phyloP scores from a whole-genome alignment of 2,329 filamentous ascomycete genomes.

The Xylaria sp. region DNA sequence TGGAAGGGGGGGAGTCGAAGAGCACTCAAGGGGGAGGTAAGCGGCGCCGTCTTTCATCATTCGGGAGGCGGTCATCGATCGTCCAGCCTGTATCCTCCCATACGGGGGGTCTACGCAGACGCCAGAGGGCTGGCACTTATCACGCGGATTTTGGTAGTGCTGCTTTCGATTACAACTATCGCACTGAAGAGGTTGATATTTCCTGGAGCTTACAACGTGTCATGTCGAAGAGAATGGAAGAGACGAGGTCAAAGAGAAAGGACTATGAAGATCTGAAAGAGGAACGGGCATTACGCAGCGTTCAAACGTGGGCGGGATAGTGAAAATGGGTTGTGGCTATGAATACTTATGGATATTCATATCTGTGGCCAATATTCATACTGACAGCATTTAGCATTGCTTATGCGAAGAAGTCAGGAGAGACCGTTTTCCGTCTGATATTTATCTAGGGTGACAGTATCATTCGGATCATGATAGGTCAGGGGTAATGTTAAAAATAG shows the following conservation, averaged over 20 bases:
- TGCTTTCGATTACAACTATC: constrained; percentile 42
- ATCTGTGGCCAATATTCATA: neutral
- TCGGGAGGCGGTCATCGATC: constrained; percentile 40
- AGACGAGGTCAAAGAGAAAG: constrained; percentile 37
- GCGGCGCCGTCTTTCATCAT: constrained; percentile 20
- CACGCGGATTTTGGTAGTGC: constrained; percentile 31
- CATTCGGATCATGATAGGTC: neutral
- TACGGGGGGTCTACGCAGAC: constrained; percentile 27
- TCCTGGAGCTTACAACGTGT: constrained; percentile 62
- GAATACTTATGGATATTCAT: neutral
- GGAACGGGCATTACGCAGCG: constrained; percentile 37
- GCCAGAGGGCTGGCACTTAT: constrained; percentile 30
- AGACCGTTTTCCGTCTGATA: neutral
- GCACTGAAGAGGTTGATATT: constrained; percentile 51
- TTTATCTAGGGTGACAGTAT: neutral
- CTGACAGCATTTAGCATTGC: neutral
- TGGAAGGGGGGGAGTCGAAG: constrained; percentile 33
- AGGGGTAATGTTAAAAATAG: neutral
- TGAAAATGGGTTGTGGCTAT: neutral
- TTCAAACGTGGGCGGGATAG: constrained; percentile 43
- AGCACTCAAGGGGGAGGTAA: constrained; percentile 28
- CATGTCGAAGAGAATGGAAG: constrained; percentile 54
- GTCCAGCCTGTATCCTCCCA: constrained; percentile 5
- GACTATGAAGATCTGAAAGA: constrained; percentile 44
- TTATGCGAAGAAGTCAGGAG: neutral